Evolutionary conservation across 139 green algal genomes (phyloP).

Genomic region (Volvox africanus): DNA sequence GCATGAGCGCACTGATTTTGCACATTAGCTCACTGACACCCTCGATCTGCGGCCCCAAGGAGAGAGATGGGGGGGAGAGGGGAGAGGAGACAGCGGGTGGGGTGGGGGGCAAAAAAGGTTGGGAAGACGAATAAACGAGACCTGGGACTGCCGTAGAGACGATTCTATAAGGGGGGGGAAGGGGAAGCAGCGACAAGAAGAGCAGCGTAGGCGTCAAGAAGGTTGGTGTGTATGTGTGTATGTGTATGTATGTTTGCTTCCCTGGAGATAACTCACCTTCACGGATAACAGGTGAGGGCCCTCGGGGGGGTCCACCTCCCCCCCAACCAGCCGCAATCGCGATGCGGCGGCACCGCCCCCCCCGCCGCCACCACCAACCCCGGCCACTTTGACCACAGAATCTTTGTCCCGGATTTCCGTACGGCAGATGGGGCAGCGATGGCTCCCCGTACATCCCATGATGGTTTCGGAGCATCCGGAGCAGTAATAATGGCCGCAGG

Average conservation of each 20-base stretch:
- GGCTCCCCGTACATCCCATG: neutral
- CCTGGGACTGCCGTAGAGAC: too few species aligned
- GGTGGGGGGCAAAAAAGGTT: too few species aligned
- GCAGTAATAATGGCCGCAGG: constrained; percentile 47
- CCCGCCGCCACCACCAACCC: neutral
- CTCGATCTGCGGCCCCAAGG: neutral
- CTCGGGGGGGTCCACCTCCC: constrained; percentile 56
- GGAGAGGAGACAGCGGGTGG: too few species aligned
- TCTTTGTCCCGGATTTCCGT: neutral
- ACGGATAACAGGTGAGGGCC: constrained; percentile 36
- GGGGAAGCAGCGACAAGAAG: too few species aligned
- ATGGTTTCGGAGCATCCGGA: neutral
- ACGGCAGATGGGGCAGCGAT: constrained; percentile 28
- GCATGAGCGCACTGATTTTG: constrained; percentile 72
- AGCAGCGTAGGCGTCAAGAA: too few species aligned
- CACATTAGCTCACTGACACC: constrained; percentile 49
- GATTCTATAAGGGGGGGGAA: too few species aligned
- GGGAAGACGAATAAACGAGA: too few species aligned
- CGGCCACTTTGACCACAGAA: neutral
- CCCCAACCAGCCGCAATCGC: neutral
- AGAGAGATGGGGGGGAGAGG: too few species aligned
- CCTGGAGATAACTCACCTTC: constrained; percentile 40
- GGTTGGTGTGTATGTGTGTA: too few species aligned
- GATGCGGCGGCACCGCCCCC: neutral
- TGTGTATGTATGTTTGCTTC: too few species aligned